These are phyloP conservation scores for Candida rishiriensis DNA, from an alignment of 805 yeast genomes.

Conservation along the genomic window DNA sequence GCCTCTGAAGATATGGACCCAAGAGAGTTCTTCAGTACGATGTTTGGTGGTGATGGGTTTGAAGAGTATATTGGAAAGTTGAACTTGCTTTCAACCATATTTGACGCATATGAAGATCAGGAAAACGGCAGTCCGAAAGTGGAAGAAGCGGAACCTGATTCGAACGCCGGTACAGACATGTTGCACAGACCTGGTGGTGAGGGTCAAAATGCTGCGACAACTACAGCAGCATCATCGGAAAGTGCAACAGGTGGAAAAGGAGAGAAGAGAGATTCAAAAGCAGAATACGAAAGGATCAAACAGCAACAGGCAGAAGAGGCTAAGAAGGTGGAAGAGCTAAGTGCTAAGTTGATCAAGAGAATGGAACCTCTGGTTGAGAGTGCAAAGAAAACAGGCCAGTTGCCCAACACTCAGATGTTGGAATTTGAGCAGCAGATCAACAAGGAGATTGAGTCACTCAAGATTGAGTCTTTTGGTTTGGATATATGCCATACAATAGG, in stretches of 20 bases:
- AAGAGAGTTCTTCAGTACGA: constrained; percentile 61
- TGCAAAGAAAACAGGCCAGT: constrained; percentile 35
- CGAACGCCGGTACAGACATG: constrained; percentile 1
- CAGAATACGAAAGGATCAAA: constrained; percentile 24
- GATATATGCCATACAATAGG: constrained; percentile 78
- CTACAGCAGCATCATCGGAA: constrained; percentile 4
- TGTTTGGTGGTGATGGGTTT: constrained; percentile 90
- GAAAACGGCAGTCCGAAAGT: constrained; percentile 26
- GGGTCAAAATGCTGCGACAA: constrained; percentile 2
- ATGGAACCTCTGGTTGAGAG: constrained; percentile 37
- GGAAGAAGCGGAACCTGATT: not conserved
- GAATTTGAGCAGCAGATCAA: constrained; percentile 59
- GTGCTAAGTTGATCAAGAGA: constrained; percentile 45
- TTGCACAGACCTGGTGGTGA: constrained; percentile 8
- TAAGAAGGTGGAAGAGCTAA: constrained; percentile 52
- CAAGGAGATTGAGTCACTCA: constrained; percentile 79
- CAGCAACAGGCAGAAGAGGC: constrained; percentile 32
- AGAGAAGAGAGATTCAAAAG: constrained; percentile 9
- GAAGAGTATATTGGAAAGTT: constrained; percentile 84
- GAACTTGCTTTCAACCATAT: constrained; percentile 69
- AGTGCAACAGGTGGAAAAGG: not conserved
- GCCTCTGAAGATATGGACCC: constrained; percentile 69
- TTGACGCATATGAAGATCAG: constrained; percentile 33
- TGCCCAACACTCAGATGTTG: constrained; percentile 37
- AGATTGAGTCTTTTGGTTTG: constrained; percentile 81